A percentile compares a stretch with the other conserved stretches of the same genome.
phyloP scores from a whole-genome alignment of 2,329 filamentous ascomycete species.

The Pestalotiopsis sp. region DNA sequence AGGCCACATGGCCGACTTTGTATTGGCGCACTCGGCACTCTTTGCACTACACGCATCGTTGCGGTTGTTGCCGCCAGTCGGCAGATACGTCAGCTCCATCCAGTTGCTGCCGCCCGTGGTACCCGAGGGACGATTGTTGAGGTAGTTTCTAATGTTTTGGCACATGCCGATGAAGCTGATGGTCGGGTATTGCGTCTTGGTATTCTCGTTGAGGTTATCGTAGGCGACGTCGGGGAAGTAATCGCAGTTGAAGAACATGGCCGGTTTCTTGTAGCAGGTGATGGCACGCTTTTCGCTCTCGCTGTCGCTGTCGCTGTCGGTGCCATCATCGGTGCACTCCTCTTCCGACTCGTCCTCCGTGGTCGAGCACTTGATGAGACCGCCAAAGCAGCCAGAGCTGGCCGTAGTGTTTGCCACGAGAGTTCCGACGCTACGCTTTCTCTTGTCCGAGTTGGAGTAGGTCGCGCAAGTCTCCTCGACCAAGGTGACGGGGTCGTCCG shows the following conservation, averaged over 20 bases:
- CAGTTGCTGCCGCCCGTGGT: neutral
- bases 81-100: conserved; percentile 1
- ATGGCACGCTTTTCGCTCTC: neutral
- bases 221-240: neutral
- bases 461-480: neutral
- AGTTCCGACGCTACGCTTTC: neutral
- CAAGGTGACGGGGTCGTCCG: neutral
- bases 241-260: neutral
- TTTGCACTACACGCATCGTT: neutral
- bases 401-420: neutral
- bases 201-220: neutral
- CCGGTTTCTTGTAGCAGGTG: neutral
- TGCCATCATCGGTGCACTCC: conserved; percentile 32
- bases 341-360: conserved; percentile 32
- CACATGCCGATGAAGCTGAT: neutral
- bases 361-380: neutral
- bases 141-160: conserved; percentile 1
- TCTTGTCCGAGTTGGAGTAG: conserved; percentile 1
- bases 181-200: neutral
- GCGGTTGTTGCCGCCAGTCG: neutral
- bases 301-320: conserved; percentile 5
- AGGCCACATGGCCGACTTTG: neutral
- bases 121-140: neutral
- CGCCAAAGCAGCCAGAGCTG: neutral
- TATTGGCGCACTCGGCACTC: neutral